These are phyloP conservation scores for Picocystis salinarum DNA, from an alignment of 139 green algal genomes.

Conservation along the genomic window DNA sequence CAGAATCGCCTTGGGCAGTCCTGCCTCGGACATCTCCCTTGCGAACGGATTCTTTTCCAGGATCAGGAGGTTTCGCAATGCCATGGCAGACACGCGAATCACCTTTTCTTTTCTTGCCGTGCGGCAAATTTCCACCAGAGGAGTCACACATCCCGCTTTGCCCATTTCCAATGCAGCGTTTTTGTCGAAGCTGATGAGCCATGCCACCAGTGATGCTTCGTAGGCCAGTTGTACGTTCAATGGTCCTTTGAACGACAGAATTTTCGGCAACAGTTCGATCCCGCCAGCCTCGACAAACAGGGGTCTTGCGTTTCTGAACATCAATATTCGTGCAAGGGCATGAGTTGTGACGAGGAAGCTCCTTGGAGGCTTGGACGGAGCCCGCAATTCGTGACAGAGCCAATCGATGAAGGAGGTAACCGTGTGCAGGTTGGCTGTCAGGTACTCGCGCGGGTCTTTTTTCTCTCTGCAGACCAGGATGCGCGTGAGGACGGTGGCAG, in stretches of 20 bases:
- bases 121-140: slow-evolving; percentile 62
- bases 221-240: slow-evolving; percentile 77
- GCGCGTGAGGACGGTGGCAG: slow-evolving; percentile 39
- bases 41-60: not conserved
- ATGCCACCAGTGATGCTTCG: slow-evolving; percentile 71
- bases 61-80: slow-evolving; percentile 65
- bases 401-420: slow-evolving; percentile 63
- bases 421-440: not conserved
- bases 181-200: slow-evolving; percentile 72
- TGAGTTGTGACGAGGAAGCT: slow-evolving; percentile 29
- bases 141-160: slow-evolving; percentile 27
- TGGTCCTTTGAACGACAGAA: not conserved
- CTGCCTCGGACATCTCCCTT: slow-evolving; percentile 56
- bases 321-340: slow-evolving; percentile 52
- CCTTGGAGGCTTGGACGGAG: slow-evolving; percentile 35
- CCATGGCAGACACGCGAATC: slow-evolving; percentile 58
- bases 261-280: slow-evolving; percentile 4
- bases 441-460: not conserved
- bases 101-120: slow-evolving; percentile 86
- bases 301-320: slow-evolving; percentile 33
- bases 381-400: slow-evolving; percentile 60
- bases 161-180: slow-evolving; percentile 35
- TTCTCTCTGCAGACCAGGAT: slow-evolving; percentile 34
- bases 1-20: slow-evolving; percentile 49
- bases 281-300: slow-evolving; percentile 36